Base-by-base conservation (phyloP, 768 basidiomycete species). In the Suillus sp. region DNA sequence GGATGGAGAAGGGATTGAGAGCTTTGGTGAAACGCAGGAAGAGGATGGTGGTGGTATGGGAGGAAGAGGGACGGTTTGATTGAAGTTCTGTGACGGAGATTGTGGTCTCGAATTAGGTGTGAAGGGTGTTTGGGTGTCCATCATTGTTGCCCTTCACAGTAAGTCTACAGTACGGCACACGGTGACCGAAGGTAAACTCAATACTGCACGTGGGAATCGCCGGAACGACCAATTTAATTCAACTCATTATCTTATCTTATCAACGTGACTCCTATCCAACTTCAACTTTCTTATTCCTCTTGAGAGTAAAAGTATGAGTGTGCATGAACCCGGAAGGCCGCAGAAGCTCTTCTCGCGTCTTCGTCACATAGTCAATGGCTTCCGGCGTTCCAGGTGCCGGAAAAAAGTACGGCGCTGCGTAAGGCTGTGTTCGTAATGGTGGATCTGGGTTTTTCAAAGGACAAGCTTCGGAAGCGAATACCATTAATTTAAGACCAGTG, bases 341-440 rank as follows among this genome's bases (percentile, higher is more conserved):
- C 30, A 62, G 13, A 38, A 67, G 63, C 68, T 74, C 66, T 48
- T 68, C 61, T 16, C 66, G 72, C 8, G 67, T 66, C 37, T 67
- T 63, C 35, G 64, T 70, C 2, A 74, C 67, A 61, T 79, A 79
- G 34, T 67, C 74, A 13, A 65, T 65, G 1, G 78, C 78, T n/a
- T 70, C 73, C 0, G 74, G 78, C 0, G 78, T 75, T 2, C 69
- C 68, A 2, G 87, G 87, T 7, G 79, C 74, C 22, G 84, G 81
- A 67, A 84, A 83, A 73, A 85, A 87, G 69, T 86, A 88, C 2
- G 87, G 86, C 5, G 86, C 86, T 62, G 84, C 83, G 66, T 88
- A 90, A 3, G 88, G 87, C 56, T 84, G 78, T 2, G 87, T 88
- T 9, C 82, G 81, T 37, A 27, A 48, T 25, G 81, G 71, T 25